Evolutionary conservation across 2,329 filamentous ascomycete species (phyloP).

Genomic region (Fusarium subtropicale): DNA sequence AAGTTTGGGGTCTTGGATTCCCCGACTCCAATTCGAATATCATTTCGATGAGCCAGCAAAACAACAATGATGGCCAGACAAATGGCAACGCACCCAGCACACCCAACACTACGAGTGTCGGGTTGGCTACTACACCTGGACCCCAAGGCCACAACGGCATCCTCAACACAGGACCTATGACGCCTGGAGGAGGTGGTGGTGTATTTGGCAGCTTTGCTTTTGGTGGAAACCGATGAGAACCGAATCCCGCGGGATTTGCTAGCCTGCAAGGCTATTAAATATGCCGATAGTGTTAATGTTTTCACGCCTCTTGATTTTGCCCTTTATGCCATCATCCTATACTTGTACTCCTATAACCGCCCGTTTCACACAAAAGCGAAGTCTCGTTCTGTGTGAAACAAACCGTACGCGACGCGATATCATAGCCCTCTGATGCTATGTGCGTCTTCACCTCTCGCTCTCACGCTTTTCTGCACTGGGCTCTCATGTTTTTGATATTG

Average conservation of each 20-base stretch:
- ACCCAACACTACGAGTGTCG: conserved; percentile 73
- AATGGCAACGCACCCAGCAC: conserved; percentile 66
- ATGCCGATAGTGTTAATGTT: conserved; percentile 32
- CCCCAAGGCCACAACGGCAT: conserved; percentile 64
- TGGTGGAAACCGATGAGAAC: conserved; percentile 54
- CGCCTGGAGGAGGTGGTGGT: conserved; percentile 79
- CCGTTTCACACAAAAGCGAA: conserved; percentile 11
- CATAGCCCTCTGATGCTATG: conserved; percentile 6
- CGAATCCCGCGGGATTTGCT: neutral
- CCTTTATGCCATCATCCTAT: conserved; percentile 7
- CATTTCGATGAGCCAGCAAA: conserved; percentile 52
- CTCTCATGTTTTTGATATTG: conserved; percentile 28
- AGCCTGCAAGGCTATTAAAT: conserved; percentile 9
- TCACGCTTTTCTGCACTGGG: conserved; percentile 10
- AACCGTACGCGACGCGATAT: neutral
- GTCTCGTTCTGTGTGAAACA: neutral
- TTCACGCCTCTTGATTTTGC: conserved; percentile 25
- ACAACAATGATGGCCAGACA: conserved; percentile 47
- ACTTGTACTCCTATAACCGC: conserved; percentile 10
- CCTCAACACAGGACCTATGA: conserved; percentile 75
- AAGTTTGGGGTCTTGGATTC: conserved; percentile 92
- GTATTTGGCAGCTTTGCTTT: conserved; percentile 80
- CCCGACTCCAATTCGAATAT: conserved; percentile 70
- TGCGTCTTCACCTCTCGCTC: conserved; percentile 1
- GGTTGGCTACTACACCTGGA: conserved; percentile 62